Base-by-base conservation (phyloP, 2,329 filamentous ascomycete genomes). In the Colletotrichum paranaense region DNA sequence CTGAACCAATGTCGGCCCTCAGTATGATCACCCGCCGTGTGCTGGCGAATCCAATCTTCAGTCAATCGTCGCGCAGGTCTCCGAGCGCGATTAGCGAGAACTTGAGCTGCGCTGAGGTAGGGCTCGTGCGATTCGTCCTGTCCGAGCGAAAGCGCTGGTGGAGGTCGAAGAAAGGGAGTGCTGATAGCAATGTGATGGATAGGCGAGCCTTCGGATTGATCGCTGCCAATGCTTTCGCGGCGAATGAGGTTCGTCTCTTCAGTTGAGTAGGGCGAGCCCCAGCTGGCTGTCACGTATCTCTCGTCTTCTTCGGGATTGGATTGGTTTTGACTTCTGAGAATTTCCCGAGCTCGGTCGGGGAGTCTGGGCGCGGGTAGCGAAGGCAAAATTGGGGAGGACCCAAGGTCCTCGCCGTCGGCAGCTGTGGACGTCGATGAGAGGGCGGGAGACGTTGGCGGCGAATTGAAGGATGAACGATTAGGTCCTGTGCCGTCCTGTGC, bases 211-310 rank as follows among this genome's bases (percentile, higher is more conserved):
- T 91, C 89, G 3, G 89, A 92, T 71, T 83, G 83, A 77, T 88
- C 90, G 81, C 90, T 92, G 79, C 88, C 88, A 76, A 86, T 85
- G 77, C 89, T 90, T 74, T 85, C 83, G 67, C 83, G 83, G 65
- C 86, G 87, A 67, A 88, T 84, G 73, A 87, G 82, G 58, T 80
- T 82, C 77, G 81, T 82, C 70, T 89, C 92, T 52, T 92, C 89
- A 74, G 88, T 88, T 68, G 93, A 92, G 84, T 98, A 98, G 26
- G 95, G 95, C 67, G 95, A 98, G 69, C 95, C 95, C 95, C 95
- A 98, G 81, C 93, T 95, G 62, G 95, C 93, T 59, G 94, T 97
- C 74, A 88, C 87, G 81, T 89, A 91, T 71, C 82, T 83, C 55
- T 78, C 79, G 63, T 85, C 84, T 76, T 83, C 82, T 62, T 77